Evolutionary conservation across 1,139 yeast genomes (phyloP), one percentile per base, ranked within the genome.

Genomic region (Magnusiomyces tetraspermus): DNA sequence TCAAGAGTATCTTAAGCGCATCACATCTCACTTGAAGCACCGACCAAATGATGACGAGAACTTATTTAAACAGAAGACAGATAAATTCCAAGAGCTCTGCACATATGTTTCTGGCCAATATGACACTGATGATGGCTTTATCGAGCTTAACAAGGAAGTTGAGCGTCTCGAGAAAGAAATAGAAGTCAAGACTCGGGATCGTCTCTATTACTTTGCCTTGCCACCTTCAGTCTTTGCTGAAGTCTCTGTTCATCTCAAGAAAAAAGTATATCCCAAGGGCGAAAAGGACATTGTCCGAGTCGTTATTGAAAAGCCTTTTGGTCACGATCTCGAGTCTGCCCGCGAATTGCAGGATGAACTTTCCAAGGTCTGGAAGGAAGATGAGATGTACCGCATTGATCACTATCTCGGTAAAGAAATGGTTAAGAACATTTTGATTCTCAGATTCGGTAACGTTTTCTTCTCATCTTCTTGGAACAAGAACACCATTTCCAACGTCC

Each of bases 341-440:
- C 78, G 89, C 62, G 82, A 80, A 63, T 75, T 92, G 66, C 97
- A 89, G 73, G 68, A 73, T 56, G 77, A 79, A 59, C 76, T 92
- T 63, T 80, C 92, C 23, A 97, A 97, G 13, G 72, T 90, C 53
- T 92, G 92, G 80, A 72, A 79, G 36, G 98, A 94, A 71, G 90
- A 85, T 11, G 98, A 94, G 73, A 75, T 90, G 52, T 94, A 79
- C 75, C 82, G 98, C 75, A 94, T 92, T 63, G 99, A 92, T 71
- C 98, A 92, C 71, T 92, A 94, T 69, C 76, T 94, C 62, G 98
- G 98, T 61, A 92, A 92, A 74, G 98, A 92, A 73, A 83, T 92
- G 92, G 97, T 94, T 55, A 92, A 92, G 75, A 92, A 90, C 73
- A 76, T 94, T 66, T 73, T 88, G 59, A 89, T 88, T 43, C 74